Base-by-base conservation (phyloP, 805 yeast species). In the Candida schatavii region DNA sequence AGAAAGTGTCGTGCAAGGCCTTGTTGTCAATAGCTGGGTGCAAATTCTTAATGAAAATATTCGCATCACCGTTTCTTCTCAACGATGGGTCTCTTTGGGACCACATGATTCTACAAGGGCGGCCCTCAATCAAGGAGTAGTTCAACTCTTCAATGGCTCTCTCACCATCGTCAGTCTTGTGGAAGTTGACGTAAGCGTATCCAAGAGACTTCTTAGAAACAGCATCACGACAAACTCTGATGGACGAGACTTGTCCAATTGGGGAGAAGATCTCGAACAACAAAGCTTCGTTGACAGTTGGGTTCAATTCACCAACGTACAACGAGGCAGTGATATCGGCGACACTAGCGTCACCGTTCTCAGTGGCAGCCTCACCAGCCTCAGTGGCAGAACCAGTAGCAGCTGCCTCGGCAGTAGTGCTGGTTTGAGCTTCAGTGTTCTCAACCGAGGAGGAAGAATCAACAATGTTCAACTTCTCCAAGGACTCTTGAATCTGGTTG, bases 21-120 rank as follows among this genome's bases (percentile, higher is more conserved):
- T 91, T 91, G 88, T 93, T 91, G 76, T 93, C 99, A 61, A 93
- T 93, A 61, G 88, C 96, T 47, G 96, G 95, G 71, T 91, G 97
- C 73, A 93, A 82, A 81, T 93, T 93, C 83, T 93, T 93, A 77
- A 93, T 91, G 81, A 85, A 93, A 54, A 93, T 83, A 80, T 93
- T 93, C 62, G 97, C 97, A 51, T 88, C 85, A 68, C 97, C 97
- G 63, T 83, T 83, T 78, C 84, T 88, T 80, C 99, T 87, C 60
- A 83, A 69, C 48, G 96, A 79, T 52, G 99, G 98, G 68, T 93
- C 98, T 75, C 98, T 88, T 78, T 93, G 98, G 55, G 97, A 89
- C 97, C 98, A 89, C 98, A 93, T 93, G 76, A 93, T 91, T 73
- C 99, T 88, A 75, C 97, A 89, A 60, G 97, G 89, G 62, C 85